Percentiles rank a stretch among this genome's conserved stretches.
Evolutionary conservation across 2,329 filamentous ascomycete species (phyloP).

Genomic region (Zymoseptoria ardabiliae): DNA sequence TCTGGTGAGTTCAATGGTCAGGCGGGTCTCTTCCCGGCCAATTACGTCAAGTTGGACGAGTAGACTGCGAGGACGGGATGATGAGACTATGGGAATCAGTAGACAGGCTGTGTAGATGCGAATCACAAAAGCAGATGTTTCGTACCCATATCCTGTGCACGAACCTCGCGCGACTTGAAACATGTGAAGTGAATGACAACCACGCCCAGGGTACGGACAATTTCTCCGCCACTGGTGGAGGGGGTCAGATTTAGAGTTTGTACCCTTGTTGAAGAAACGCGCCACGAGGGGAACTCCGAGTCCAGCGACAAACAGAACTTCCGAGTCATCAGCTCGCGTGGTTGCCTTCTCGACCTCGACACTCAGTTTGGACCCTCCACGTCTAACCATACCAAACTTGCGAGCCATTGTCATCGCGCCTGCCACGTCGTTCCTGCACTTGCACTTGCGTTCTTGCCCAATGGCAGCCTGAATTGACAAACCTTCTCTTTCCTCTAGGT

Average conservation of each 20-base stretch:
- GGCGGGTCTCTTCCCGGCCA: constrained; percentile 67
- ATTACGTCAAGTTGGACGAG: constrained; percentile 44
- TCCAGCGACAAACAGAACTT: background rate
- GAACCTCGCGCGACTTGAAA: background rate
- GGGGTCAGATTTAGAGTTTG: background rate
- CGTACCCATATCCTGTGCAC: background rate
- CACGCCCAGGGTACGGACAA: background rate
- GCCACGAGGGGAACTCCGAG: background rate
- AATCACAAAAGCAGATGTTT: background rate
- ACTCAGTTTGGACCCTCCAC: constrained; percentile 1
- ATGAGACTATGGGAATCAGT: background rate
- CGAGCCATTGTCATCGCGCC: background rate
- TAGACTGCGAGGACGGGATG: constrained; percentile 23
- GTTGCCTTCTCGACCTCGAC: background rate
- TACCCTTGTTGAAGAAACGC: background rate
- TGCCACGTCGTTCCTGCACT: background rate
- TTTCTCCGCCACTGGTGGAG: background rate
- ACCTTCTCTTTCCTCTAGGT: background rate
- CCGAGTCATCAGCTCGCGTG: background rate
- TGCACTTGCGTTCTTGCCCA: background rate
- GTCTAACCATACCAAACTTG: background rate
- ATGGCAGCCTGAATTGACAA: background rate
- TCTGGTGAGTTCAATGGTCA: constrained; percentile 76
- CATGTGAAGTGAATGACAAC: background rate
- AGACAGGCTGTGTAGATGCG: background rate